A percentile compares a stretch with the other conserved stretches of the same genome.
phyloP scores from a whole-genome alignment of 306 rosid genomes.

The Rubus idaeus region DNA sequence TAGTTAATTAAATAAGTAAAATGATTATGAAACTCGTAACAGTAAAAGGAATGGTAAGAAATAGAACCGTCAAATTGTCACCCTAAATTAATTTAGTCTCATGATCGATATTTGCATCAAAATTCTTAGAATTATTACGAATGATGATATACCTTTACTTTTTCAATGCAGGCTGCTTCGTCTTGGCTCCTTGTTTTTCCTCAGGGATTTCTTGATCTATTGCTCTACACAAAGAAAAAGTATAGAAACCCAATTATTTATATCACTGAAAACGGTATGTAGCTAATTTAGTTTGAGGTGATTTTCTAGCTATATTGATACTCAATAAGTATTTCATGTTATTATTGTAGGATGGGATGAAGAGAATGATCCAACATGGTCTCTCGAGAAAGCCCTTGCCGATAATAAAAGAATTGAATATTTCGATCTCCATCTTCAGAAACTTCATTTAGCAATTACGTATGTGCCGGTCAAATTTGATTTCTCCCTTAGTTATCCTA shows the following conservation, averaged over 20 bases:
- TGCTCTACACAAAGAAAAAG: slow-evolving; percentile 41
- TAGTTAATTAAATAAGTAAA: too few relatives aligned
- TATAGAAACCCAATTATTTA: slow-evolving; percentile 48
- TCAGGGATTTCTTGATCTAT: slow-evolving; percentile 40
- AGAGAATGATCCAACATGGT: slow-evolving; percentile 21
- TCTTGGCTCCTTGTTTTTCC: slow-evolving; percentile 47
- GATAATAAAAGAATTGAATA: slow-evolving; percentile 45
- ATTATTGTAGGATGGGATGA: slow-evolving; percentile 40
- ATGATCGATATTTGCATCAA: not conserved
- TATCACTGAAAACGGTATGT: slow-evolving; percentile 58
- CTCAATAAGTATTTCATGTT: not conserved
- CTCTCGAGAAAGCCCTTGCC: slow-evolving; percentile 35
- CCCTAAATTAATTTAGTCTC: not conserved
- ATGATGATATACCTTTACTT: not conserved
- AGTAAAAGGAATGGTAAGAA: too few relatives aligned
- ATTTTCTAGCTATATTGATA: not conserved
- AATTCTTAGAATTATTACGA: not conserved
- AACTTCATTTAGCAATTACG: slow-evolving; percentile 43
- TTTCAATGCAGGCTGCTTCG: slow-evolving; percentile 37
- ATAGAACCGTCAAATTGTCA: too few relatives aligned
- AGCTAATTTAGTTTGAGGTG: not conserved
- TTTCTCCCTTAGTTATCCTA: too few relatives aligned
- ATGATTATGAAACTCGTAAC: too few relatives aligned
- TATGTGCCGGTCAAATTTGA: slow-evolving; percentile 20
- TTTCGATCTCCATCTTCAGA: slow-evolving; percentile 36